These are phyloP conservation scores for Malassezia arunalokei DNA, from an alignment of 1,284 basidiomycete genomes.

Conservation along the genomic window DNA sequence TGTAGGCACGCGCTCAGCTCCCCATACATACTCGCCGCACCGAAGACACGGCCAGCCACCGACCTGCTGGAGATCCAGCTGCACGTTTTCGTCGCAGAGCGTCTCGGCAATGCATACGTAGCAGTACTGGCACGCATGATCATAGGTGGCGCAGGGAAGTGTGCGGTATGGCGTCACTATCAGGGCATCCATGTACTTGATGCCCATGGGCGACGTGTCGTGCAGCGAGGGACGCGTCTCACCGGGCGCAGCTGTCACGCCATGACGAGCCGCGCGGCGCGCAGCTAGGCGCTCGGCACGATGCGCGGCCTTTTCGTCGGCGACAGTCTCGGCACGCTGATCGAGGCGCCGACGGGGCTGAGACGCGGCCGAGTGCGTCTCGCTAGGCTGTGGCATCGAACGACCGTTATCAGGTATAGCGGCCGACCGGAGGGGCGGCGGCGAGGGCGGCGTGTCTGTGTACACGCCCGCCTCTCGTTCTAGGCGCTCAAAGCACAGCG, in stretches of 20 bases:
- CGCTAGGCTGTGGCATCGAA: conserved; percentile 4
- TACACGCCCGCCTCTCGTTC: conserved; percentile 25
- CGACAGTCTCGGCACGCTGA: not conserved
- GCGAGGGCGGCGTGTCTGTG: conserved; percentile 8
- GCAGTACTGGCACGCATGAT: conserved; percentile 30
- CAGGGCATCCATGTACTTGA: conserved; percentile 33
- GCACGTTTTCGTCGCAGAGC: conserved; percentile 35
- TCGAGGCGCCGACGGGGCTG: conserved; percentile 15
- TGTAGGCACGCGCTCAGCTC: conserved; percentile 4
- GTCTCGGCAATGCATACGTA: conserved; percentile 39
- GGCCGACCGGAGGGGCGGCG: not conserved
- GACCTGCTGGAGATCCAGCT: conserved; percentile 29
- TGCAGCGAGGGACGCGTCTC: conserved; percentile 4
- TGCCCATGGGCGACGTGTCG: conserved; percentile 25
- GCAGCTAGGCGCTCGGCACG: not conserved
- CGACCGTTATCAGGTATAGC: not conserved
- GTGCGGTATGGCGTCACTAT: conserved; percentile 34
- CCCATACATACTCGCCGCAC: conserved; percentile 18
- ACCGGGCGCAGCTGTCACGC: not conserved
- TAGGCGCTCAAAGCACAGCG: conserved; percentile 36
- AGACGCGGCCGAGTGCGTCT: conserved; percentile 19
- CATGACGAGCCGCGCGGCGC: conserved; percentile 1
- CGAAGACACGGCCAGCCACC: conserved; percentile 42
- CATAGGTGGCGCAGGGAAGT: conserved; percentile 24
- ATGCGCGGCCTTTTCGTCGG: not conserved